Base-by-base conservation (phyloP, 2,329 filamentous ascomycete species). In the Rhynchosporium graminicola region DNA sequence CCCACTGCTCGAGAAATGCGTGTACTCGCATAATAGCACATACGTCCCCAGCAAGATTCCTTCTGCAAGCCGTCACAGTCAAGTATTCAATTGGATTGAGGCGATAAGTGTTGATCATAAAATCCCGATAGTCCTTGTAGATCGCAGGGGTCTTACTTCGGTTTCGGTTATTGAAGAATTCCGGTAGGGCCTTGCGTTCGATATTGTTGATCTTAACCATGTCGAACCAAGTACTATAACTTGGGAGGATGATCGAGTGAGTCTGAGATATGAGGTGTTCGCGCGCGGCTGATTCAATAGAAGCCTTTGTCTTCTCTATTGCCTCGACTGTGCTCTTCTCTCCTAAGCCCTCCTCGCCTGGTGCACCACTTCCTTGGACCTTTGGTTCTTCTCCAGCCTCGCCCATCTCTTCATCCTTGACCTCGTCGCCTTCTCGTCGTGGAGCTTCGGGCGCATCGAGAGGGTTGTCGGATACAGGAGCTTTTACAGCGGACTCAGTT, bases 21-120 rank as follows among this genome's bases (percentile, higher is more conserved):
- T 99, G 95, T 20, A 99, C 94, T 68, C 95, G 89, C 95, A 99
- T 99, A 71, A 99, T 99, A 45, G 95, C 94, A 79, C 95, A 99
- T 38, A 99, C 95, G 77, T 99, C 95, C 68, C 95, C 95, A 28
- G 95, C 95, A 73, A 99, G 79, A 76, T 99, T 99, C 69, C 95
- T 86, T 67, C 95, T 85, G 75, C 95, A 99, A 57, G 95, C 95
- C 10, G 95, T 99, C 60, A 99, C 94, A 4, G 95, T 99, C 60
- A 99, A 83, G 74, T 99, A 99, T 76, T 99, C 95, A 59, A 92
- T 85, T 4, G 95, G 95, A 74, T 98, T 99, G 61, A 99, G 80
- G 43, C 95, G 89, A 78, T 99, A 99, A 13, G 95, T 98, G 80
- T 99, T 99, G 80, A 99, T 92, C 95, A 99, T 99, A 75, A 99